Percentiles rank a stretch among this genome's conserved stretches.
Conservation (phyloP, 2,329 filamentous ascomycete genomes). For the Hypoxylon sp. region DNA sequence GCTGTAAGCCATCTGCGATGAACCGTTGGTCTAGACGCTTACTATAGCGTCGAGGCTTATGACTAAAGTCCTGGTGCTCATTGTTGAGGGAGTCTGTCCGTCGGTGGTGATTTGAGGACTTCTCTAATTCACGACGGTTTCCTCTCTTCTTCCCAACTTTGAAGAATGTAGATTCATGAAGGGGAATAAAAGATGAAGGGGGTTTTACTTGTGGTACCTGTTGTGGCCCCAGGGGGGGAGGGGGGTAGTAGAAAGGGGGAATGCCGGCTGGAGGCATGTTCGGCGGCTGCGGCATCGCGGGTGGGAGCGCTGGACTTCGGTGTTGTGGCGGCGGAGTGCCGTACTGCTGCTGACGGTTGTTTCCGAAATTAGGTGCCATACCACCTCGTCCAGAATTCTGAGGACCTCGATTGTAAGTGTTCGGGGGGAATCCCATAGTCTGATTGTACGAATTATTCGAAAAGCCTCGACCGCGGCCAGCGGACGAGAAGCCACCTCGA, state of each 20-base stretch:
- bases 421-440: constrained; percentile 62
- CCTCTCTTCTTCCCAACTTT: constrained; percentile 63
- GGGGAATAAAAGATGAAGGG: constrained; percentile 59
- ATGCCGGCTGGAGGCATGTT: constrained; percentile 75
- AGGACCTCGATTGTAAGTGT: constrained; percentile 57
- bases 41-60: constrained; percentile 60
- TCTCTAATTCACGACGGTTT: constrained; percentile 63
- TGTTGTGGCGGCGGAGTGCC: constrained; percentile 63
- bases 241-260: constrained; percentile 73
- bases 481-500: constrained; percentile 68
- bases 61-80: constrained; percentile 54
- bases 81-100: constrained; percentile 58
- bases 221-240: constrained; percentile 70
- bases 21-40: constrained; percentile 61
- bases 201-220: constrained; percentile 73
- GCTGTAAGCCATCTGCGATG: constrained; percentile 49
- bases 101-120: constrained; percentile 59
- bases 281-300: constrained; percentile 76
- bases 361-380: constrained; percentile 62
- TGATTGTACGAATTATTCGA: constrained; percentile 66
- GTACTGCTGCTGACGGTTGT: constrained; percentile 58
- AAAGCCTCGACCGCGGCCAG: constrained; percentile 65
- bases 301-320: constrained; percentile 63
- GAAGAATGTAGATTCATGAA: constrained; percentile 56
- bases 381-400: constrained; percentile 66